Evolutionary conservation across 768 basidiomycete species (phyloP), one percentile per base, ranked within the genome.

Genomic region (Suillus sp.): DNA sequence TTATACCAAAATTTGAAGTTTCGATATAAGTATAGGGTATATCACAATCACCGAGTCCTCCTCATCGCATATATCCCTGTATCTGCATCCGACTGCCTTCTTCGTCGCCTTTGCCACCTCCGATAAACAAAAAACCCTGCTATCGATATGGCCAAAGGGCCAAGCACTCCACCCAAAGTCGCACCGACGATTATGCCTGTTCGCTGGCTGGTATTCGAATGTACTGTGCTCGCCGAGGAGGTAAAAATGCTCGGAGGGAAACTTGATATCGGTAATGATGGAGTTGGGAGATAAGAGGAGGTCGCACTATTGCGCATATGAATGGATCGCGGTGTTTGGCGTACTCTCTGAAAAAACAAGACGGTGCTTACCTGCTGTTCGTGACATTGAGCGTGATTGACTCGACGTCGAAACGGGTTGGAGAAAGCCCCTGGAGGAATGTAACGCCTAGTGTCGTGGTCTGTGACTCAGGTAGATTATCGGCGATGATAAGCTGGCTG

Each of bases 401-500:
- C 30, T 74, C 74, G 32, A 84, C 72, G 62, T 80, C 80, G 45
- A 83, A 71, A 55, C 70, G 74, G 9, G 78, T 63, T 40, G 71
- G 68, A 35, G 62, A 53, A 25, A 67, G 54, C 7, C 59, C 70
- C 16, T 71, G 71, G 8, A 79, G 56, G 64, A 77, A 81, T 1
- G 80, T 81, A 62, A 86, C 64, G 8, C 77, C 75, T 0, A 86
- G 69, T 0, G 78, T 79, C 0, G 82, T 81, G 18, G 75, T 74
- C 22, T 77, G 75, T 10, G 75, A 69, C 63, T 79, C 78, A 0
- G 70, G 73, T 18, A 86, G 75, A 47, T 80, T 67, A 1, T 83
- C 67, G 27, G 82, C 74, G 32, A 73, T 68, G 32, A 81, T 76
- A 32, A 77, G 69, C 45, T 47, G n/a, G 27, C 72, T 75, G 37